phyloP scores from a whole-genome alignment of 176 grass and related monocot species.

The Phyllostachys edulis region DNA sequence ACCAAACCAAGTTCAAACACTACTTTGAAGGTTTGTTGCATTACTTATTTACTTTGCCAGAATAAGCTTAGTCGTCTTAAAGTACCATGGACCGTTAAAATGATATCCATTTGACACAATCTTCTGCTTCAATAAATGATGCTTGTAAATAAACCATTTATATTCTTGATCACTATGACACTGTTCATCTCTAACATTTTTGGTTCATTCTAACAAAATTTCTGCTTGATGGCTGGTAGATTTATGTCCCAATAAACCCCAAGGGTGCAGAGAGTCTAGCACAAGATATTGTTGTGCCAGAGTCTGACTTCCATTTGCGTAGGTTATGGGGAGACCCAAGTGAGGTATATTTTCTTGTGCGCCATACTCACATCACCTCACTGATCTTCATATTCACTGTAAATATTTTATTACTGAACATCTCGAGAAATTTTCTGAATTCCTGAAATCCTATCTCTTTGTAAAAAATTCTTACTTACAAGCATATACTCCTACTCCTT shows the following conservation, averaged over 20 bases:
- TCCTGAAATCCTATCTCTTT: not conserved
- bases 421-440: not conserved
- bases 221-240: constrained; percentile 27
- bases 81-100: not conserved
- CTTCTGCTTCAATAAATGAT: not conserved
- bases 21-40: constrained; percentile 49
- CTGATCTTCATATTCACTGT: not conserved
- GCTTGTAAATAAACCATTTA: not conserved
- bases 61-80: not conserved
- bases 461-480: not conserved
- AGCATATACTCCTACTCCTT: not conserved
- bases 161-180: not conserved
- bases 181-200: constrained; percentile 18
- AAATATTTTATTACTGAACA: not conserved
- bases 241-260: constrained; percentile 67
- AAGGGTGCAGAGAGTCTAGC: constrained; percentile 68
- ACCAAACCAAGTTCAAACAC: constrained; percentile 42
- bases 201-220: constrained; percentile 1
- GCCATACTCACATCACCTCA: not conserved
- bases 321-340: constrained; percentile 72
- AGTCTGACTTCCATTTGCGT: constrained; percentile 69
- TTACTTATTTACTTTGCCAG: not conserved
- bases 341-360: constrained; percentile 47
- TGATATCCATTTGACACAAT: not conserved
- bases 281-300: constrained; percentile 52